Conservation (phyloP, 192 early-diverging fungal species). For the Diversispora epigaea region DNA sequence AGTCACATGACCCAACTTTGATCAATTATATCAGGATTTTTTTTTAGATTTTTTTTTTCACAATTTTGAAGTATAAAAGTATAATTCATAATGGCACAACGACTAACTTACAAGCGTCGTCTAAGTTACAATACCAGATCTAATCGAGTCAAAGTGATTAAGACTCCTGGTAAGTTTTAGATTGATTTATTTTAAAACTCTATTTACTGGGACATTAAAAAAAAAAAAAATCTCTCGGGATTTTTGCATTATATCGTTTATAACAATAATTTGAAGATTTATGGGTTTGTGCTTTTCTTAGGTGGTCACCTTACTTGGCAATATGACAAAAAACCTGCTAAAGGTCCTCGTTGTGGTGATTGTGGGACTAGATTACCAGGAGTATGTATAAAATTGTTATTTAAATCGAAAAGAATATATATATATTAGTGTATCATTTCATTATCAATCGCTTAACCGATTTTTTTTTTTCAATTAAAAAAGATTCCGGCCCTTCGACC, state of each 20-base stretch:
- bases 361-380: slow-evolving; percentile 88
- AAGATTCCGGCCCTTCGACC: slow-evolving; percentile 91
- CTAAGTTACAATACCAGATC: slow-evolving; percentile 89
- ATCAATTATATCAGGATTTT: too few relatives aligned
- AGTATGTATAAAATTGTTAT: slow-evolving; percentile 51
- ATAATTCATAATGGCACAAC: slow-evolving; percentile 61
- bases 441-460: background rate
- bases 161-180: slow-evolving; percentile 72
- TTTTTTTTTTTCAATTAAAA: background rate
- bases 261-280: too few relatives aligned
- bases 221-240: too few relatives aligned
- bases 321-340: slow-evolving; percentile 90
- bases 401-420: background rate
- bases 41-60: too few relatives aligned
- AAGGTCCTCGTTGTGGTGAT: slow-evolving; percentile 95
- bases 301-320: slow-evolving; percentile 90
- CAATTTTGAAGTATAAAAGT: slow-evolving; percentile 18
- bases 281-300: slow-evolving; percentile 14
- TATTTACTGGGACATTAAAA: background rate
- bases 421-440: background rate
- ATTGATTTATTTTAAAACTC: background rate
- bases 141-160: slow-evolving; percentile 81
- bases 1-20: too few relatives aligned
- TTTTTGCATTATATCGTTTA: background rate
- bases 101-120: slow-evolving; percentile 75